Evolutionary conservation across 1,284 basidiomycete genomes (phyloP).

Genomic region (Laetiporus sulphureus): DNA sequence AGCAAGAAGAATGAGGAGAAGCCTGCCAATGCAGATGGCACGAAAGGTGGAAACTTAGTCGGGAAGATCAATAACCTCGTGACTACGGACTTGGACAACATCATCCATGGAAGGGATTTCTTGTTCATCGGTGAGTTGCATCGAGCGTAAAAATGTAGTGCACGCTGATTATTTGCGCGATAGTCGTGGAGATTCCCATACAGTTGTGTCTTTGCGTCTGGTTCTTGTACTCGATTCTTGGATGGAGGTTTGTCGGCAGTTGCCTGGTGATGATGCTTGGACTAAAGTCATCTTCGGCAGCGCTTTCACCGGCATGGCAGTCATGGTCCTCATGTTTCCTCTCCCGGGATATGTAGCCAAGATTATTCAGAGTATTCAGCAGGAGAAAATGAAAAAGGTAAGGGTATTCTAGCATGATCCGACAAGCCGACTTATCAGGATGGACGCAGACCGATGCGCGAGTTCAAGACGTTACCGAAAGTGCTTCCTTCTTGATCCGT

Average conservation of each 20-base stretch:
- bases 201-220: constrained; percentile 25
- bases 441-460: constrained; percentile 4
- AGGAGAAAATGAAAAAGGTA: constrained; percentile 16
- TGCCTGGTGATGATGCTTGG: constrained; percentile 10
- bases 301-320: constrained; percentile 44
- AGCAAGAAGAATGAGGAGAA: constrained; percentile 6
- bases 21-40: neutral
- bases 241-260: constrained; percentile 39
- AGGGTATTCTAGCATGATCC: neutral
- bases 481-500: neutral
- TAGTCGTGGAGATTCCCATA: constrained; percentile 27
- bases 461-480: constrained; percentile 4
- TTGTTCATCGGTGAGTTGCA: neutral
- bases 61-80: constrained; percentile 41
- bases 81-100: constrained; percentile 26
- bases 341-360: constrained; percentile 35
- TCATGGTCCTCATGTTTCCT: constrained; percentile 47
- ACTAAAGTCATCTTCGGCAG: constrained; percentile 16
- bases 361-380: constrained; percentile 25
- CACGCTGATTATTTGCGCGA: too few species aligned
- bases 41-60: constrained; percentile 28
- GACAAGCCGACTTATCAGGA: neutral
- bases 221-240: constrained; percentile 36
- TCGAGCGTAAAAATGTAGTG: too few species aligned
- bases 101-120: constrained; percentile 8